Base-by-base conservation (phyloP, 495 filamentous ascomycete genomes). In the Neurospora cerealis region DNA sequence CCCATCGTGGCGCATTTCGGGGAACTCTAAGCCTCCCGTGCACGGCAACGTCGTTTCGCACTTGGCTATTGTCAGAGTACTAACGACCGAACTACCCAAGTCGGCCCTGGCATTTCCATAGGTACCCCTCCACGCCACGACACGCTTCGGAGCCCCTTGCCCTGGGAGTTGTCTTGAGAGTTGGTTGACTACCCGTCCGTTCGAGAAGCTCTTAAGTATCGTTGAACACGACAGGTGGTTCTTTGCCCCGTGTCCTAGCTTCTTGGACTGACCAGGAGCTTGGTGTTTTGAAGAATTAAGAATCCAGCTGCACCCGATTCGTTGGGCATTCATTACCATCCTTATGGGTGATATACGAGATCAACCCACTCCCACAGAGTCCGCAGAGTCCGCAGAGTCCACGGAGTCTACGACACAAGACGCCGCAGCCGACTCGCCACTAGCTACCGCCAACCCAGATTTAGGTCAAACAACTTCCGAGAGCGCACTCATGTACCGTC, bases 401-500 rank as follows among this genome's bases (percentile, higher is more conserved):
- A 60, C 48, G 48, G 48, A 28, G 8, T 69, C 19, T 48, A 73
- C 60, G 60, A 41, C 70, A 72, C 42, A 46, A n/a, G 42, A 46
- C 42, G 36, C 54, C 17, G 36, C 32, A 46, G 44, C 54, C 71
- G 48, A 40, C 71, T 72, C 60, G 71, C 34, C 36, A 48, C 41
- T 21, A 44, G 73, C 75, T 15, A 66, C 70, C 75, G 72, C 70
- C 60, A 74, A 34, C 60, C 39, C 19, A 69, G 32, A 42, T 71
- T 60, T 62, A 66, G 54, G 28, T 19, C 54, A 66, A 66, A 34
- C 54, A 17, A 19, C 6, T 32, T 34, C 54, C 28, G 54, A 66
- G 28, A 66, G 28, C 15, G 54, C 54, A 66, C 13, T 36, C 28
- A 66, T 66, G 54, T 66, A 36, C 28, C 28, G 54, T 66, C 28